A percentile compares a stretch with the other conserved stretches of the same genome.
Evolutionary conservation across 1,284 basidiomycete species (phyloP).

Genomic region (Puccinia triticina): DNA sequence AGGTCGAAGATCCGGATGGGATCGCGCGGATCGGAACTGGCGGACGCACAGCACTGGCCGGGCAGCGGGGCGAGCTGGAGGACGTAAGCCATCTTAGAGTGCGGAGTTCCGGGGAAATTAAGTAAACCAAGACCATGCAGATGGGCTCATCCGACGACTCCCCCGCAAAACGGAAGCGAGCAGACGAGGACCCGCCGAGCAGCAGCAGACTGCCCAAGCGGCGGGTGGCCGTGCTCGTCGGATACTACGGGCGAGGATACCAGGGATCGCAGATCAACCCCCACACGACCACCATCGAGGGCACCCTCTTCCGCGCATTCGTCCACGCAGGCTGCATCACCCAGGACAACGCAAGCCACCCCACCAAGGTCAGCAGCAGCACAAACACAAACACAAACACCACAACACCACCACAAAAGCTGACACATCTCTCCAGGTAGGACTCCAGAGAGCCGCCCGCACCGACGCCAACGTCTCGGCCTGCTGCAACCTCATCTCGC

Average conservation of each 20-base stretch:
- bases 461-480: slow-evolving; percentile 98
- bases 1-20: neutral
- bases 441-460: slow-evolving; percentile 82
- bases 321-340: slow-evolving; percentile 88
- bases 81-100: slow-evolving; percentile 1
- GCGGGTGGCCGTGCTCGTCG: slow-evolving; percentile 65
- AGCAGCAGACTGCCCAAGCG: slow-evolving; percentile 64
- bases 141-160: too few relatives aligned
- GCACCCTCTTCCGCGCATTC: slow-evolving; percentile 82
- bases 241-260: slow-evolving; percentile 69
- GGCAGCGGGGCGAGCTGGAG: neutral
- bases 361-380: slow-evolving; percentile 69
- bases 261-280: slow-evolving; percentile 86
- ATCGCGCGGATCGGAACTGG: neutral
- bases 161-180: too few relatives aligned
- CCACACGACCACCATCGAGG: slow-evolving; percentile 81
- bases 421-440: slow-evolving; percentile 70
- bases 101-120: too few relatives aligned
- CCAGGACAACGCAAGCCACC: slow-evolving; percentile 86
- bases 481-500: slow-evolving; percentile 76
- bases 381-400: too few relatives aligned
- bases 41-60: neutral
- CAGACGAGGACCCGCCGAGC: too few relatives aligned
- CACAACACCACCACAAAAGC: too few relatives aligned
- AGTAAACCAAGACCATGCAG: too few relatives aligned